These are phyloP conservation scores for Canariomyces notabilis DNA, from an alignment of 2,329 filamentous ascomycete genomes.

Conservation along the genomic window DNA sequence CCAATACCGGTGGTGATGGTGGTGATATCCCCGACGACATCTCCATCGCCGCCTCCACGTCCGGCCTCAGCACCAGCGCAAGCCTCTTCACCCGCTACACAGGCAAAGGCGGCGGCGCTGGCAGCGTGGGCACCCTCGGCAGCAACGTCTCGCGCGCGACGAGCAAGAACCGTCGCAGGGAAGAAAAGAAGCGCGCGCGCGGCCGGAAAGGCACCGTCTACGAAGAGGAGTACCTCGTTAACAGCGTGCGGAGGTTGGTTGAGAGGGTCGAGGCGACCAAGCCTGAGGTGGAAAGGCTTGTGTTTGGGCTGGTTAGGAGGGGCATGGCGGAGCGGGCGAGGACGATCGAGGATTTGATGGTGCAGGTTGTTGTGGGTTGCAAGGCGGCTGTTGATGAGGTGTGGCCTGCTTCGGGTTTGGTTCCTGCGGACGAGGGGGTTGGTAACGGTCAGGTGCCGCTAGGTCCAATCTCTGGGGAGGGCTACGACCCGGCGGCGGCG, in stretches of 20 bases:
- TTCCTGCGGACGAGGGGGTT: too few relatives aligned
- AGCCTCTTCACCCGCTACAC: slow-evolving; percentile 60
- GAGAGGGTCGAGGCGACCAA: slow-evolving; percentile 72
- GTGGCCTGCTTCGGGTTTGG: slow-evolving; percentile 37
- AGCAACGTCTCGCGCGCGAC: slow-evolving; percentile 74
- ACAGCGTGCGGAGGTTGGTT: slow-evolving; percentile 75
- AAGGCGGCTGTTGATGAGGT: slow-evolving; percentile 63
- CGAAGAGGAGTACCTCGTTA: slow-evolving; percentile 94
- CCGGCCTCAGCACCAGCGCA: slow-evolving; percentile 69
- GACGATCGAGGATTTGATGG: slow-evolving; percentile 68
- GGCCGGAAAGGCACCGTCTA: slow-evolving; percentile 97
- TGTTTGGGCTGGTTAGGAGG: slow-evolving; percentile 71
- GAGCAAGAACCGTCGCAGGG: slow-evolving; percentile 78
- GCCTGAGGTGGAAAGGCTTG: slow-evolving; percentile 67
- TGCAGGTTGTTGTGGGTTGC: slow-evolving; percentile 69
- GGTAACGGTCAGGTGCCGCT: too few relatives aligned
- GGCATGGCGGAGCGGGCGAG: slow-evolving; percentile 83
- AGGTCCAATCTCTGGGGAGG: slow-evolving; percentile 22
- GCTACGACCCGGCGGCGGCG: slow-evolving; percentile 17
- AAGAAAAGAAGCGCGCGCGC: slow-evolving; percentile 90
- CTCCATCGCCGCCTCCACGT: slow-evolving; percentile 77
- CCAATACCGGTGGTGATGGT: slow-evolving; percentile 40
- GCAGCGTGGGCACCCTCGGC: slow-evolving; percentile 40
- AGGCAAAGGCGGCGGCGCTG: slow-evolving; percentile 19
- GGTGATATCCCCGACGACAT: slow-evolving; percentile 84